phyloP scores from a whole-genome alignment of 371 early-diverging fungal genomes.

The Rhizomucor miehei region DNA sequence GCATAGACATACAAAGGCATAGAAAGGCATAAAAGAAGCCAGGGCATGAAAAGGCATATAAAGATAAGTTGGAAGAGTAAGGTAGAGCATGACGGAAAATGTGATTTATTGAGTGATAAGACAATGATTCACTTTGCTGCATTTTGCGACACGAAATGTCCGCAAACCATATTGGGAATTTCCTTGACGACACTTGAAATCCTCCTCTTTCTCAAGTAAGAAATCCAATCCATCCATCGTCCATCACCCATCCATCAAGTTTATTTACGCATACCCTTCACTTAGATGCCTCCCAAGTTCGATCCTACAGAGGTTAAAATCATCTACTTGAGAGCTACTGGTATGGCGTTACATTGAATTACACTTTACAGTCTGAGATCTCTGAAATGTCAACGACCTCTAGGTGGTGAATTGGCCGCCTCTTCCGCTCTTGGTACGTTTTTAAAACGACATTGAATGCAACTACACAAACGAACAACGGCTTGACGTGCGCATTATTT shows the following conservation, averaged over 20 bases:
- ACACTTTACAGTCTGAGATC: not conserved
- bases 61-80: too few relatives aligned
- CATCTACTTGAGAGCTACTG: conserved; percentile 95
- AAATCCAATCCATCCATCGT: conserved; percentile 16
- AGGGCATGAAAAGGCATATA: too few relatives aligned
- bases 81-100: too few relatives aligned
- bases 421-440: conserved; percentile 98
- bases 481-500: too few relatives aligned
- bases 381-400: not conserved
- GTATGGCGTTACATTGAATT: conserved; percentile 46
- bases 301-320: conserved; percentile 89
- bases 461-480: not conserved
- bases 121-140: too few relatives aligned
- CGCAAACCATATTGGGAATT: too few relatives aligned
- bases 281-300: conserved; percentile 77
- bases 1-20: too few relatives aligned
- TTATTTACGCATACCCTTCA: conserved; percentile 6
- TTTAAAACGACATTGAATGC: not conserved
- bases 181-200: too few relatives aligned
- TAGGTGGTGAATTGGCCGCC: conserved; percentile 96
- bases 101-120: too few relatives aligned
- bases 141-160: too few relatives aligned
- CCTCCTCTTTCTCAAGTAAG: too few relatives aligned
- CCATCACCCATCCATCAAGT: conserved; percentile 16
- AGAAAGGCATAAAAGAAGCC: too few relatives aligned